Conservation (phyloP, 495 filamentous ascomycete genomes). For the Talaromyces trachyspermus region DNA sequence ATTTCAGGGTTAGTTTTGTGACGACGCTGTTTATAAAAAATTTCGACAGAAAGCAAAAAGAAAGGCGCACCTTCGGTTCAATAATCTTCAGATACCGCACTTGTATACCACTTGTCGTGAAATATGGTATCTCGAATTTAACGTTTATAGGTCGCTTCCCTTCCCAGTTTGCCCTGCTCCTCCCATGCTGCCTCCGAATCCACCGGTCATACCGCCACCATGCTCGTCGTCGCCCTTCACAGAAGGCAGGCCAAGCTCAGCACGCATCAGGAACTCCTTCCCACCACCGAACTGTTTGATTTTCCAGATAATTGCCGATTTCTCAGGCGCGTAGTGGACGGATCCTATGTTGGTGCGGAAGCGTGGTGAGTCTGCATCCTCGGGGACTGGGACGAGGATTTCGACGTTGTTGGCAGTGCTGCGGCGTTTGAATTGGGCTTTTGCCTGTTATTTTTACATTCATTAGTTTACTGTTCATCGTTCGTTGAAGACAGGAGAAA, state of each 20-base stretch:
- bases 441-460: slow-evolving; percentile 46
- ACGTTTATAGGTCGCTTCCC: slow-evolving; percentile 90
- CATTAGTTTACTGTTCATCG: slow-evolving; percentile 8
- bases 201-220: slow-evolving; percentile 92
- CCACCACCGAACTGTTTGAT: slow-evolving; percentile 99
- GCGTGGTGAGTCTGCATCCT: slow-evolving; percentile 91
- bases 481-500: not conserved
- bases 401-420: slow-evolving; percentile 99
- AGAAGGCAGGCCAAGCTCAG: slow-evolving; percentile 89
- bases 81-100: slow-evolving; percentile 99
- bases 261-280: slow-evolving; percentile 99
- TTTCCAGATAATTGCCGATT: slow-evolving; percentile 98
- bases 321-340: slow-evolving; percentile 98
- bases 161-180: slow-evolving; percentile 58
- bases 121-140: slow-evolving; percentile 99
- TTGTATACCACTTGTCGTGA: slow-evolving; percentile 97
- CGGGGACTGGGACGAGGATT: slow-evolving; percentile 93
- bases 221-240: slow-evolving; percentile 96
- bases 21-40: not conserved
- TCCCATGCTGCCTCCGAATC: slow-evolving; percentile 94
- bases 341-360: slow-evolving; percentile 97
- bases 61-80: slow-evolving; percentile 81
- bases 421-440: slow-evolving; percentile 96
- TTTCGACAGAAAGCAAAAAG: no score
- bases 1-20: slow-evolving; percentile 7